These are phyloP conservation scores for Epichloe festucae DNA, from an alignment of 2,329 filamentous ascomycete genomes.

Conservation along the genomic window DNA sequence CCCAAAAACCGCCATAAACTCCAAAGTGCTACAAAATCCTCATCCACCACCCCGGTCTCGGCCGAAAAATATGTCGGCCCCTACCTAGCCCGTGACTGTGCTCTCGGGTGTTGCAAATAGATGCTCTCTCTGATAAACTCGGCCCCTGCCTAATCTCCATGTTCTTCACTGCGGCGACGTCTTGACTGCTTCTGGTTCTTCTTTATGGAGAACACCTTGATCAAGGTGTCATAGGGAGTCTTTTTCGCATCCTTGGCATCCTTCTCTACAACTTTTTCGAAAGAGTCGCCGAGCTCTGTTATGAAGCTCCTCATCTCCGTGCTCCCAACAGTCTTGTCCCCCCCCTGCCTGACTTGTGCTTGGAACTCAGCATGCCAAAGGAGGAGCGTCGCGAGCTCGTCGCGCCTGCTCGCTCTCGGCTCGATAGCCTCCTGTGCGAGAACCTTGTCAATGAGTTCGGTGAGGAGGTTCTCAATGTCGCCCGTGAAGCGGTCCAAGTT, in stretches of 20 bases:
- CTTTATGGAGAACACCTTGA: background rate
- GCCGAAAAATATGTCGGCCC: no score
- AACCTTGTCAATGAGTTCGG: background rate
- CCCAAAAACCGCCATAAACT: no score
- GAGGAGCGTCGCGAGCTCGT: background rate
- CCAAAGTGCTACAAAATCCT: no score
- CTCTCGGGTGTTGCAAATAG: no score
- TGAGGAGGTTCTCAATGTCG: background rate
- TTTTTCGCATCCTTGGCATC: background rate
- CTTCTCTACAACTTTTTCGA: background rate
- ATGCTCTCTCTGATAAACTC: no score
- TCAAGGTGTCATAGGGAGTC: background rate
- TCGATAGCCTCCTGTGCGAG: background rate
- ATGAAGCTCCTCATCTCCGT: background rate
- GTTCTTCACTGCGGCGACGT: background rate
- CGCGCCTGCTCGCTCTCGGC: background rate
- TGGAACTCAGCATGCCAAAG: background rate
- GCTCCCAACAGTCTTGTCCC: background rate
- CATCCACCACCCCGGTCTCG: no score
- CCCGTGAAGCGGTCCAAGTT: background rate
- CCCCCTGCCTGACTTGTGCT: background rate
- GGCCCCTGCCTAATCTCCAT: background rate
- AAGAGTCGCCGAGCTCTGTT: background rate
- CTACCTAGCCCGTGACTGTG: no score
- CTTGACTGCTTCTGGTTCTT: background rate